phyloP scores from a whole-genome alignment of 2,329 filamentous ascomycete genomes.

The Chaetomium globosum region DNA sequence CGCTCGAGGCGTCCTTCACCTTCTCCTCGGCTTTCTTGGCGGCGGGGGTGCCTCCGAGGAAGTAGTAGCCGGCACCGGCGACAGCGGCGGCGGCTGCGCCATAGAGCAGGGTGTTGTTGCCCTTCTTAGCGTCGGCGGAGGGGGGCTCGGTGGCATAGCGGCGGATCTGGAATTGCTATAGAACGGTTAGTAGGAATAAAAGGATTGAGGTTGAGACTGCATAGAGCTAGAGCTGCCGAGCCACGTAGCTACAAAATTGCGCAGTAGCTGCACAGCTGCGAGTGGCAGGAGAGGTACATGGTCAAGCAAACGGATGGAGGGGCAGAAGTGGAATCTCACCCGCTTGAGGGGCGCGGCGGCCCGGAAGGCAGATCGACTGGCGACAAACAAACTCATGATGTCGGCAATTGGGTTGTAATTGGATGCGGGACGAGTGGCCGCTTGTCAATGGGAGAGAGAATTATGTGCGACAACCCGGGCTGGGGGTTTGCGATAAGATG shows the following conservation, averaged over 20 bases:
- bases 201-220: neutral
- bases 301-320: neutral
- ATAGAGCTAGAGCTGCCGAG: neutral
- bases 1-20: slow-evolving; percentile 48
- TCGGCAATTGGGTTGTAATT: neutral
- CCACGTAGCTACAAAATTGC: no score
- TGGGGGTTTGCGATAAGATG: slow-evolving; percentile 14
- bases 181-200: slow-evolving; percentile 29
- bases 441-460: slow-evolving; percentile 18
- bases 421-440: slow-evolving; percentile 20
- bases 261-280: neutral
- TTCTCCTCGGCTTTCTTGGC: slow-evolving; percentile 62
- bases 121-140: slow-evolving; percentile 41
- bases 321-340: slow-evolving; percentile 50
- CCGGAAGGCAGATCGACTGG: slow-evolving; percentile 63
- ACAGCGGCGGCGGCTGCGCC: slow-evolving; percentile 61
- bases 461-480: slow-evolving; percentile 1
- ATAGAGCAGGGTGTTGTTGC: slow-evolving; percentile 63
- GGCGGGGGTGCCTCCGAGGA: slow-evolving; percentile 52
- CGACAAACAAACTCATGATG: slow-evolving; percentile 63
- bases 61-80: slow-evolving; percentile 62
- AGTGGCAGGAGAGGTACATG: neutral
- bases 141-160: slow-evolving; percentile 69
- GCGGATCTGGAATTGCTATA: slow-evolving; percentile 49
- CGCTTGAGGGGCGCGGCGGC: slow-evolving; percentile 67